Conservation (phyloP, 192 early-diverging fungal genomes). For the Coemansia sp. region DNA sequence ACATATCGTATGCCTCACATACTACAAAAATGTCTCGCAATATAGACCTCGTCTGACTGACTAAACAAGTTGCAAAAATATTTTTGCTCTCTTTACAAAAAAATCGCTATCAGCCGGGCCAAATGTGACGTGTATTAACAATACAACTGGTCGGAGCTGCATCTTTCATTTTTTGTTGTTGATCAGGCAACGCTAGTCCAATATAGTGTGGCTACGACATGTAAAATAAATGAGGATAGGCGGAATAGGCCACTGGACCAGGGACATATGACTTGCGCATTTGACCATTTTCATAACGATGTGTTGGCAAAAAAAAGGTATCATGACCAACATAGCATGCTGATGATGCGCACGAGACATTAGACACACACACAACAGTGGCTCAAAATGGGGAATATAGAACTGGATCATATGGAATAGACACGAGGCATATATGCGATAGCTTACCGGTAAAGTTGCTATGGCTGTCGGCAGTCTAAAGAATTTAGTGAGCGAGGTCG, state of each 20-base stretch:
- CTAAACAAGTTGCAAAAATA: background rate
- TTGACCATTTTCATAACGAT: background rate
- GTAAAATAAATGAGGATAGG: background rate
- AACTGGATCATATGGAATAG: background rate
- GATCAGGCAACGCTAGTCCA: conserved; percentile 4
- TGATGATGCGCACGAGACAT: background rate
- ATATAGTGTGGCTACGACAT: background rate
- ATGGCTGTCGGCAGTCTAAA: background rate
- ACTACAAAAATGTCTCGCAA: background rate
- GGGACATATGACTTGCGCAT: conserved; percentile 1
- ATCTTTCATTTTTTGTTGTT: background rate
- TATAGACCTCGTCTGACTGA: background rate
- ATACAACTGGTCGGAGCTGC: background rate
- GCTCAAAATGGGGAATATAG: background rate
- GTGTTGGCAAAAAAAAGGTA: background rate
- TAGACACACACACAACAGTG: background rate
- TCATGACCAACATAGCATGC: background rate
- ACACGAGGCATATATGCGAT: background rate
- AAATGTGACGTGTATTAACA: background rate
- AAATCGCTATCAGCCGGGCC: background rate
- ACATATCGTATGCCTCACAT: background rate
- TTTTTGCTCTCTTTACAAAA: background rate
- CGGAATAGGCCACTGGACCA: background rate
- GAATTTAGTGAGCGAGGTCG: background rate
- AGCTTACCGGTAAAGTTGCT: background rate